Evolutionary conservation across 768 basidiomycete species (phyloP), one percentile per base, ranked within the genome.

Genomic region (Termitomyces sp.): DNA sequence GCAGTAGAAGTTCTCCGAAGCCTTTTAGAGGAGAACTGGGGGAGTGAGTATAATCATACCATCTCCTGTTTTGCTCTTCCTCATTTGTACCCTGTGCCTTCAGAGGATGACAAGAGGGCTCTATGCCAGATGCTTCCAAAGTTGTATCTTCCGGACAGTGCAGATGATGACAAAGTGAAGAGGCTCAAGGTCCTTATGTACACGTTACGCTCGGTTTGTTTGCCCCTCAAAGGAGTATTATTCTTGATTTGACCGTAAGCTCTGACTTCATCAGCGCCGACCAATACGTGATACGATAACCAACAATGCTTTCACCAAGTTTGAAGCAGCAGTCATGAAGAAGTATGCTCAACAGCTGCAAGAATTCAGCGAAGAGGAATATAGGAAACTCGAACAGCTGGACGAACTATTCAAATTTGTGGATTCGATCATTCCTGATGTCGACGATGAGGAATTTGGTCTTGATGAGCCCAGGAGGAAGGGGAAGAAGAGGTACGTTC

Each of bases 311-410:
- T 76, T 96, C 51, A 73, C 70, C 24, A 86, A 85, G 60, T 94
- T 96, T 66, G 85, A 90, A 33, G 68, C 77, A 0, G 59, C 74
- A 4, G 74, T 97, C 44, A 70, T 73, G 50, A 94, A 92, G 76
- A 86, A 84, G 64, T 93, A 86, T 60, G 82, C 84, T 37, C 78
- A 82, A 54, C 84, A 88, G 63, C 73, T 94, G 13, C 84, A 85
- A 59, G 80, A 79, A 58, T 87, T 92, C 68, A 83, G 78, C 58
- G 88, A 90, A 65, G 86, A 82, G 39, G 87, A 91, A 44, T 85
- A 82, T 58, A 74, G 86, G 58, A 76, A 86, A 55, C 74, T 91
- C 3, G 81, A 85, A 53, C 74, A 82, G 29, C 77, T 90, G 28
- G 78, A 82, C 41, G 78, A 82, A 0, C 64, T 89, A 28, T 92